Evolutionary conservation across 1,284 basidiomycete genomes (phyloP), one percentile per base, ranked within the genome.

Genomic region (Pseudozyma hubeiensis): DNA sequence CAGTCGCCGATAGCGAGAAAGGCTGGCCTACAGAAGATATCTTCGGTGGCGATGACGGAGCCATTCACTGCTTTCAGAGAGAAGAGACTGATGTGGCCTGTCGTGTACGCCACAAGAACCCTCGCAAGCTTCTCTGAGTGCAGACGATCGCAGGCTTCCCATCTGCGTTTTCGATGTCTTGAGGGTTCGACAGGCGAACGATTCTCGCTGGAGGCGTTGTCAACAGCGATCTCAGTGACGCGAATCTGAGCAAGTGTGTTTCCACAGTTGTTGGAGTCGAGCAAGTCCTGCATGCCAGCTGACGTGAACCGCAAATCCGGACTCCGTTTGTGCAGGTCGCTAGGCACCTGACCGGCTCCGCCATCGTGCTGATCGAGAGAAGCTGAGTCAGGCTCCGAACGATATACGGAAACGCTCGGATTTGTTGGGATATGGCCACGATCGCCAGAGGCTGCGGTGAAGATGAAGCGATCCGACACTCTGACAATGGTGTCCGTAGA

Each of bases 1-100:
- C 52, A 17, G 14, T 53, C 43, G 11, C 31, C 53, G 5, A 47
- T 41, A 0, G 34, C 33, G 13, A 30, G 14, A 2, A 52, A 24
- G 2, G 8, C n/a, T 3, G 69, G 43, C 17, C 59, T 29, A 11
- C 58, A 49, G 17, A 68, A 66, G 14, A 53, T 30, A 14, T 65
- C 47, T 31, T 79, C 69, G 4, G 0, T 35, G 19, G 33, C 49
- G 43, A 41, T 33, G 43, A 59, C 2, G 41, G 29, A 13, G 16
- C 19, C 11, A 51, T 44, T 5, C 34, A n/a, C 43, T 2, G 11
- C 29, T 1, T 29, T 29, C n/a, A 84, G 31, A 4, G 58, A 58
- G 44, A 84, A 83, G 31, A 84, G 30, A 30, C 78, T 65, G 50
- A 77, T 70, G 50, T 83, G 77, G 0, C 83, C 82, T 5, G 72